Evolutionary conservation across 192 early-diverging fungal species (phyloP), one percentile per base, ranked within the genome.

Genomic region (Entomortierella beljakovae): DNA sequence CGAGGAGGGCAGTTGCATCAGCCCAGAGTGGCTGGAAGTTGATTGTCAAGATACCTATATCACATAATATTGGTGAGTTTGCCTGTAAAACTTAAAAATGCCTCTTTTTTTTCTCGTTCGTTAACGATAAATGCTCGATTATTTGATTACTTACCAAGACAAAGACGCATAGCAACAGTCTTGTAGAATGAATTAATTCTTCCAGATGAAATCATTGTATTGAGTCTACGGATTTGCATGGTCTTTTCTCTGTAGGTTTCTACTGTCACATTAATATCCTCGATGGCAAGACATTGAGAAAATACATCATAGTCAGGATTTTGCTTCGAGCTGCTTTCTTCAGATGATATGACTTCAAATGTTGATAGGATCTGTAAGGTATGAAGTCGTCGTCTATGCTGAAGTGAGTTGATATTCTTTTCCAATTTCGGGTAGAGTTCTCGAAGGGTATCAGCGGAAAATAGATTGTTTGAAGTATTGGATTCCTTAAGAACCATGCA

Each of bases 21-120:
- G 91, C 71, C 94, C 95, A 97, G 20, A 98, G 67, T 7, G 93
- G 89, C 31, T 88, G 89, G 53, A 98, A 94, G 71, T 95, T 95
- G 40, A 93, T 87, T 15, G 91, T 91, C 35, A 96, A 86, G 40
- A 93, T 81, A 20, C 88, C 88, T 57, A 59, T 35, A 53, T 34
- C n/a, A 23, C 32, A 43, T 33, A 31, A 61, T 38, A 42, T 28
- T n/a, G 32, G 57, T 46, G 25, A 26, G 25, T 57, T n/a, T 70
- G n/a, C n/a, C n/a, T n/a, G n/a, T n/a, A 34, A 31, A 18, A 29
- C 40, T 29, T 7, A 20, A 40, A 9, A 25, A 9, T 9, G 55
- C 28, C 11, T n/a, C n/a, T n/a, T n/a, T n/a, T n/a, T n/a, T n/a
- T n/a, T n/a, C n/a, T n/a, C n/a, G n/a, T n/a, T n/a, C n/a, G n/a